Conservation (phyloP, 129 eudicot species). For the Dittrichia graveolens region DNA sequence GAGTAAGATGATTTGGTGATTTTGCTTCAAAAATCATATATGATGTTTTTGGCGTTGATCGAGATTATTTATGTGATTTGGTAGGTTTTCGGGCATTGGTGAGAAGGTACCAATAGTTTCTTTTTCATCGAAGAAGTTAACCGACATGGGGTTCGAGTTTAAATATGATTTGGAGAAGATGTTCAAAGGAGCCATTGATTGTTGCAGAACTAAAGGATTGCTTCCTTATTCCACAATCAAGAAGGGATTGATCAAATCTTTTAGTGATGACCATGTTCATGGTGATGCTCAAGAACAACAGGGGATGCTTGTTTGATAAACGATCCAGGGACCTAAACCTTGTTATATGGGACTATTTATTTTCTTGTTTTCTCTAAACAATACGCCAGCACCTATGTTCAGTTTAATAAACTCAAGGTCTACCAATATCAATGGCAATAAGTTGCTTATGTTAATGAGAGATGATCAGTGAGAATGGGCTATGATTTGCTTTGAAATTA, state of each 20-base stretch:
- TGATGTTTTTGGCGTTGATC: not conserved
- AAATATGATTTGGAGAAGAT: slow-evolving; percentile 80
- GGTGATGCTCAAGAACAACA: not conserved
- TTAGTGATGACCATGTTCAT: slow-evolving; percentile 34
- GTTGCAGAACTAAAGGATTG: slow-evolving; percentile 75
- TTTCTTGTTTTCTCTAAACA: too few species aligned
- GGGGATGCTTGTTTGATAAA: too few species aligned
- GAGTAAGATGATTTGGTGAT: slow-evolving; percentile 41
- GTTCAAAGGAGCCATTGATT: slow-evolving; percentile 71
- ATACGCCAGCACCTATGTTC: too few species aligned
- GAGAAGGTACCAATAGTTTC: slow-evolving; percentile 51
- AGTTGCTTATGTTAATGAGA: too few species aligned
- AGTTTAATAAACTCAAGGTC: too few species aligned
- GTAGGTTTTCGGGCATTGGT: slow-evolving; percentile 70
- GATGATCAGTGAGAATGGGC: too few species aligned
- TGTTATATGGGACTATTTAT: too few species aligned
- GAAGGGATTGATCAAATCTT: slow-evolving; percentile 18
- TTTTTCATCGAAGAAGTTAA: slow-evolving; percentile 76
- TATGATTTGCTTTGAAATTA: too few species aligned
- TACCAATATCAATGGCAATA: too few species aligned
- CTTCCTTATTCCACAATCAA: slow-evolving; percentile 60
- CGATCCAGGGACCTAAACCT: too few species aligned
- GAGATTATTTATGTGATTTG: slow-evolving; percentile 15
- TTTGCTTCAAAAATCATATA: not conserved
- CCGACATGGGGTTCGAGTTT: slow-evolving; percentile 66